Evolutionary conservation across 2,329 filamentous ascomycete genomes (phyloP).

Genomic region (Cytospora leucostoma): DNA sequence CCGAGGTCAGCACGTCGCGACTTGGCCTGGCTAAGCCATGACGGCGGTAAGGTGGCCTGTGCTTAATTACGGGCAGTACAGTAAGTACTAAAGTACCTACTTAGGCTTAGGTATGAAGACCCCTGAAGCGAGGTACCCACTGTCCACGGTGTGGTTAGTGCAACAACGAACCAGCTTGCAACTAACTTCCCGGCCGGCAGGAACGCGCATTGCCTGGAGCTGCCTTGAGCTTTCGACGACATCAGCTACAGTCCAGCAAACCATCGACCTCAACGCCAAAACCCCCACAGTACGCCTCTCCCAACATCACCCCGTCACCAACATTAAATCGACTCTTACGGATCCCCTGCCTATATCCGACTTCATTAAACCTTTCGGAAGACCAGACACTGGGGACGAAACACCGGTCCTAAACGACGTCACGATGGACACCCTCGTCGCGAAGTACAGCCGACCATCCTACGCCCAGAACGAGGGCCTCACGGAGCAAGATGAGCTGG

Average conservation of each 20-base stretch:
- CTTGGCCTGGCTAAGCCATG: constrained; percentile 2
- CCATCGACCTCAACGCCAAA: constrained; percentile 18
- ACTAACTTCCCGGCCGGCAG: constrained; percentile 23
- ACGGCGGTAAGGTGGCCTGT: constrained; percentile 16
- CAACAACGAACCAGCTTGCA: constrained; percentile 3
- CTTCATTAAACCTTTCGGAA: constrained; percentile 54
- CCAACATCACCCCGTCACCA: constrained; percentile 11
- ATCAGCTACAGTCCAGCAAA: constrained; percentile 20
- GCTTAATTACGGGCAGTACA: background rate
- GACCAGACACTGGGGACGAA: constrained; percentile 69
- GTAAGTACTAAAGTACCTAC: no score
- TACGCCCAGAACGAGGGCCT: constrained; percentile 72
- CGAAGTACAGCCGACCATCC: constrained; percentile 82
- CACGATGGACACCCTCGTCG: constrained; percentile 87
- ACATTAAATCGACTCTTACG: background rate
- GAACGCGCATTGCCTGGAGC: constrained; percentile 28
- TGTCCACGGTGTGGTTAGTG: constrained; percentile 1
- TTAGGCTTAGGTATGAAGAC: background rate
- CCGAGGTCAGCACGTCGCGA: background rate
- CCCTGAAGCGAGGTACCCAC: constrained; percentile 12
- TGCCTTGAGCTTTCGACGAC: constrained; percentile 28
- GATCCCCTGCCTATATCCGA: background rate
- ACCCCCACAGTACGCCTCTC: constrained; percentile 9
- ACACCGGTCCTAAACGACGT: constrained; percentile 50
- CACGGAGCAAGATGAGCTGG: constrained; percentile 71